Evolutionary conservation across 2,329 filamentous ascomycete species (phyloP).

Genomic region (Akanthomyces uredinophilus): DNA sequence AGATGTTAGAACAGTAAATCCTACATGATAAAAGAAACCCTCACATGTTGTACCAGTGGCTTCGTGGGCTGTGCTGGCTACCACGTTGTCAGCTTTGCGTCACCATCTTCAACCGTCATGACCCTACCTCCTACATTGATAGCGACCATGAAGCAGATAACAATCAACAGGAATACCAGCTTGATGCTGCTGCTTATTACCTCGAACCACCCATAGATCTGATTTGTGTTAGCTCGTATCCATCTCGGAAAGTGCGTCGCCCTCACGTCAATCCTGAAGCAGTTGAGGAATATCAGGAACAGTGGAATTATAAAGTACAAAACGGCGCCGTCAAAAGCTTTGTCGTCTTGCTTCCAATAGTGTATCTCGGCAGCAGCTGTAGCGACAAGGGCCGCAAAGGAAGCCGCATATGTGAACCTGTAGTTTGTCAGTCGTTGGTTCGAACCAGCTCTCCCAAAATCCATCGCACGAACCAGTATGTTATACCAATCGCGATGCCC

Average conservation of each 20-base stretch:
- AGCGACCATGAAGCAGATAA: conserved; percentile 21
- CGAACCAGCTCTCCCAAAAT: no score
- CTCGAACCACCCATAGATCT: conserved; percentile 27
- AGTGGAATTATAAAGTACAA: conserved; percentile 24
- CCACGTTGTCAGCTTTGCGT: neutral
- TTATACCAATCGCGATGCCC: conserved; percentile 27
- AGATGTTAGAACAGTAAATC: neutral
- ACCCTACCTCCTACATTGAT: conserved; percentile 15
- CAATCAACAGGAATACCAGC: conserved; percentile 22
- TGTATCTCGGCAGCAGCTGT: conserved; percentile 22
- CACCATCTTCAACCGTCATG: neutral
- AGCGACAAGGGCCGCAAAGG: conserved; percentile 24
- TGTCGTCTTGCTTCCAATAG: conserved; percentile 20
- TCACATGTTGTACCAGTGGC: neutral
- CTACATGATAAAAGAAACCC: neutral
- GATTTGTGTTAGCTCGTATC: neutral
- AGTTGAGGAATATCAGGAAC: conserved; percentile 20
- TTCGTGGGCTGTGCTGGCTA: neutral
- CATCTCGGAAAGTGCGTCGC: neutral
- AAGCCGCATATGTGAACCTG: conserved; percentile 27
- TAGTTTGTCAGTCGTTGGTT: neutral
- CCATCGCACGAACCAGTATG: conserved; percentile 24
- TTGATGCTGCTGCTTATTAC: conserved; percentile 23
- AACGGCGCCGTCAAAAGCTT: conserved; percentile 17
- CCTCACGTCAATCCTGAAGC: conserved; percentile 22